Evolutionary conservation across 768 basidiomycete genomes (phyloP).

Genomic region (Podaxis sp.): DNA sequence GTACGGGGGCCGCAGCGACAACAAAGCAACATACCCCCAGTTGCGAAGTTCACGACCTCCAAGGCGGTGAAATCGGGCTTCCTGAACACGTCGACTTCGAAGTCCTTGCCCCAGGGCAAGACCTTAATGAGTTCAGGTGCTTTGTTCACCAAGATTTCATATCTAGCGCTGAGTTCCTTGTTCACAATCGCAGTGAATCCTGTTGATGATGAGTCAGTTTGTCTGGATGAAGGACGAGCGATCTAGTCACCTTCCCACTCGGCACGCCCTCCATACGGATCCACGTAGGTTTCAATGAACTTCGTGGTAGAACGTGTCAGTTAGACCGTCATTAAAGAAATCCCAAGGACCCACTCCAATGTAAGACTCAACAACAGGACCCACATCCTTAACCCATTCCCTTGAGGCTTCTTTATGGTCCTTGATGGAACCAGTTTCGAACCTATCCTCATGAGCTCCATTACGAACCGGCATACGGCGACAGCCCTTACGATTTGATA

Average conservation of each 20-base stretch:
- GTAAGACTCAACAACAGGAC: conserved; percentile 86
- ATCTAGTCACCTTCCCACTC: conserved; percentile 79
- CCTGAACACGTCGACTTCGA: conserved; percentile 71
- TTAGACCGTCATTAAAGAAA: not conserved
- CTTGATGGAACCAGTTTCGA: conserved; percentile 75
- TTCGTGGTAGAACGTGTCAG: conserved; percentile 18
- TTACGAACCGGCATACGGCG: not conserved
- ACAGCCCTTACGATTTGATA: conserved; percentile 62
- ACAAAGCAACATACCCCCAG: conserved; percentile 55
- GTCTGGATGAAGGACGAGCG: not conserved
- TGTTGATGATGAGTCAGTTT: conserved; percentile 27
- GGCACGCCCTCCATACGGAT: conserved; percentile 88
- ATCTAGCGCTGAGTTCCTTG: conserved; percentile 81
- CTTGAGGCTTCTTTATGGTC: conserved; percentile 77
- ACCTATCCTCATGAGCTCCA: conserved; percentile 39
- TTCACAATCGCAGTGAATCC: conserved; percentile 89
- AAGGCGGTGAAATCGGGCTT: conserved; percentile 89
- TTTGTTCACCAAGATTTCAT: conserved; percentile 68
- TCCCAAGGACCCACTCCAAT: conserved; percentile 51
- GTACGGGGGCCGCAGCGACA: not conserved
- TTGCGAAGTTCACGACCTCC: conserved; percentile 80
- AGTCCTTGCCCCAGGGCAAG: conserved; percentile 78
- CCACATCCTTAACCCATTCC: conserved; percentile 85
- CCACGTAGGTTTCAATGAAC: conserved; percentile 85
- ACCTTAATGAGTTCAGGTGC: conserved; percentile 80